Evolutionary conservation across 2,329 filamentous ascomycete species (phyloP), one percentile per base, ranked within the genome.

Genomic region (Colletotrichum filicis): DNA sequence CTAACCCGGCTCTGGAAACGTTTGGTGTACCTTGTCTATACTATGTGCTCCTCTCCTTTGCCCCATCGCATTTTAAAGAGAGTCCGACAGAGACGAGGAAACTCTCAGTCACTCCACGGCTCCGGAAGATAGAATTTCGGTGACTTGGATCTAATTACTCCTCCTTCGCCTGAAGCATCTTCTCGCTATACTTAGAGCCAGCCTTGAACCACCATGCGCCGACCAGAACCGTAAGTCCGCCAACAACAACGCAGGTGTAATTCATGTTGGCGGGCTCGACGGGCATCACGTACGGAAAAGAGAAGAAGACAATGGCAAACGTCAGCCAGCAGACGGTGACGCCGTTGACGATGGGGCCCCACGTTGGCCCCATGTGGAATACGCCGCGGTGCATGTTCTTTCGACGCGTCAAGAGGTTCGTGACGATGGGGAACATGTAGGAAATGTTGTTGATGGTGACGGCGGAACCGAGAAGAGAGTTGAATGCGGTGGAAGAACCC

Each of bases 171-270:
- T 82, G 80, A 26, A 80, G 78, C 75, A 86, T 84, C 49, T 77
- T 80, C 66, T 79, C 77, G 5, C 82, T 82, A 53, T 84, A 86
- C 28, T 77, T 76, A 60, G 78, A 79, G 5, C 84, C 82, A 1
- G 80, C 83, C 64, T 85, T 79, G n/a, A 85, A 63, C 84, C 84
- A 87, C 85, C 84, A 86, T 0, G 71, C 74, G 2, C 82, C 79
- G 11, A 87, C 78, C 1, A 83, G 57, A 8, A 84, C 80, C 3
- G 73, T n/a, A 30, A 80, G 64, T 0, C 79, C 85, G 1, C 84
- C 85, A 5, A 87, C 82, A 14, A 85, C 83, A 0, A 85, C 83
- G 60, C 85, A 87, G 1, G 85, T 87, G 74, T 87, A 87, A 71
- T 86, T 87, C 85, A 87, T 87, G 69, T 85, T 87, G 30, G 74